Evolutionary conservation across 305 asterid genomes (phyloP).

Genomic region (Ilex paraguariensis): DNA sequence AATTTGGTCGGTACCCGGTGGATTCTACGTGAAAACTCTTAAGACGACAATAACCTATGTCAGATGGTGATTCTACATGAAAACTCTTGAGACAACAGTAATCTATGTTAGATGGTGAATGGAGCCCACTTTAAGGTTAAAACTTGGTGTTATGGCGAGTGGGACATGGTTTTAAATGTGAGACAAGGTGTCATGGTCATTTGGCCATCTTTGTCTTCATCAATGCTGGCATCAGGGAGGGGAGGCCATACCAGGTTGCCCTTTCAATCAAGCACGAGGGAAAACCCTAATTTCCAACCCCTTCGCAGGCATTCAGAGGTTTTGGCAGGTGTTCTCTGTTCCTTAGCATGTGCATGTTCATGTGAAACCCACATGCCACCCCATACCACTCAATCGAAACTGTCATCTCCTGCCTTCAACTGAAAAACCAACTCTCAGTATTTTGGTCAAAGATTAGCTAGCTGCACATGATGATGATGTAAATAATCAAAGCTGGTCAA

Average conservation of each 20-base stretch:
- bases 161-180: constrained; percentile 18
- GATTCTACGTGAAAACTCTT: no score
- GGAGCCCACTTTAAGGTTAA: no score
- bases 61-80: no score
- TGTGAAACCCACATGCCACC: constrained; percentile 32
- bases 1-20: no score
- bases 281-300: no score
- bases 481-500: no score
- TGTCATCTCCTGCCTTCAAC: constrained; percentile 9
- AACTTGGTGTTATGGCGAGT: constrained; percentile 19
- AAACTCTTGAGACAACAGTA: no score
- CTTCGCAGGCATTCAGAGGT: no score
- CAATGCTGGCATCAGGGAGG: background rate
- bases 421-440: background rate
- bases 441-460: background rate
- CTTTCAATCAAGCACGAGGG: background rate
- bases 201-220: constrained; percentile 20
- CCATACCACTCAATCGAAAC: constrained; percentile 19
- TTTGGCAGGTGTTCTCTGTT: constrained; percentile 36
- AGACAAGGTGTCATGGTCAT: constrained; percentile 29
- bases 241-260: constrained; percentile 22
- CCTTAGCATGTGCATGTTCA: constrained; percentile 15
- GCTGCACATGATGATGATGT: no score
- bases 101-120: no score
- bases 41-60: no score